Base-by-base conservation (phyloP, 2,329 filamentous ascomycete genomes). In the Cladosporium velox region DNA sequence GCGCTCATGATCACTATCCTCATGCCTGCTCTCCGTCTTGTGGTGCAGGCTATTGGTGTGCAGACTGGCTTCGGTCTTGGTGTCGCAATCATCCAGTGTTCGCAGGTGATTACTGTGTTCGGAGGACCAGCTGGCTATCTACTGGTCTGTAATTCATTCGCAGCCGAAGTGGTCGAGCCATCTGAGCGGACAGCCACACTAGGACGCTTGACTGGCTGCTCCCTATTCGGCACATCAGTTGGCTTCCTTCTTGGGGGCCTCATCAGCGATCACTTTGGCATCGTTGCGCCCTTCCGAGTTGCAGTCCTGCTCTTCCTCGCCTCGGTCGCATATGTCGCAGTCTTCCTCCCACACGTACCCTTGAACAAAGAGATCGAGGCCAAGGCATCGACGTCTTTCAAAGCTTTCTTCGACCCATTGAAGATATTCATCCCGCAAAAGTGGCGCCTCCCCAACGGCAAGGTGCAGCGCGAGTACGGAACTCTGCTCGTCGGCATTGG, bases 101-200 rank as follows among this genome's bases (percentile, higher is more conserved):
- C 86, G 0, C 90, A 92, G 77, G 77, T 88, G 18, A 88, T 91
- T 64, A 90, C 88, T 0, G 80, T 91, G 18, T 69, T 91, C 2
- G 90, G 90, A 0, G 90, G 90, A 0, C 89, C 89, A 0, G 85
- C 85, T 0, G 90, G 90, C 0, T 91, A 91, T 71, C 83, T 91
- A 10, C 82, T 91, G 4, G 85, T 89, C 1, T 80, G 91, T 26
- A 91, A 91, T 70, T 88, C 88, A 14, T 87, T 89, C 54, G 87
- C 89, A 0, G 85, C 88, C 1, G 89, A 91, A 73, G 79, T 90
- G 2, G 86, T 90, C 0, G 80, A 85, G 47, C 84, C 88, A 0
- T 78, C 82, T 24, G 80, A 85, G 64, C 81, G 89, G 3, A 92
- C 90, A 0, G 86, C 83, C 0, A 85, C 88, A 0, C 86, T 91